Conservation (phyloP, 441 rosid species). For the Syzygium syzygioides region DNA sequence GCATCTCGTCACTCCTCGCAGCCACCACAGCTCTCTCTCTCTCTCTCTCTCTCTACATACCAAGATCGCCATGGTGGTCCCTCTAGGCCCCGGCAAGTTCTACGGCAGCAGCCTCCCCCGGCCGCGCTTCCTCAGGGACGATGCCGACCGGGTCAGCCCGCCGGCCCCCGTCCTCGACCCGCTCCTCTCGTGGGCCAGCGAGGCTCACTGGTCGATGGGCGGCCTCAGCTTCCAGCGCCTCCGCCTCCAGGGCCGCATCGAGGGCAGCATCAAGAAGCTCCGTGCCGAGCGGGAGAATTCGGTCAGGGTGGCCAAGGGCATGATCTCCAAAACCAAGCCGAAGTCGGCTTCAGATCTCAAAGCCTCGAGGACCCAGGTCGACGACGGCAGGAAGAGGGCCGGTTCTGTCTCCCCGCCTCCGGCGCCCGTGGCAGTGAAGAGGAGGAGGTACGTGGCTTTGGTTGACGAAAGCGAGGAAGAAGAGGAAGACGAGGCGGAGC, state of each 20-base stretch:
- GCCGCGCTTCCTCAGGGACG: conserved; percentile 59
- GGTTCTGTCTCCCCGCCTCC: conserved; percentile 49
- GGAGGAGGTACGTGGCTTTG: conserved; percentile 40
- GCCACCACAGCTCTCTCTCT: background rate
- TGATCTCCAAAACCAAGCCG: background rate
- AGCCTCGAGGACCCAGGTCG: background rate
- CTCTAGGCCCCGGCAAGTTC: conserved; percentile 65
- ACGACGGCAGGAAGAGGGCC: conserved; percentile 15
- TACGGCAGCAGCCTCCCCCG: conserved; percentile 92
- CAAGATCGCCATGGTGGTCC: conserved; percentile 37
- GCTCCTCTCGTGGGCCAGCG: conserved; percentile 78
- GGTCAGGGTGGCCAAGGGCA: background rate
- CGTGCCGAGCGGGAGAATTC: conserved; percentile 40
- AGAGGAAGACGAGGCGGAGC: conserved; percentile 18
- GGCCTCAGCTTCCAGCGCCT: conserved; percentile 79
- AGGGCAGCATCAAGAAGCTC: conserved; percentile 58
- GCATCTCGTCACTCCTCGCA: background rate
- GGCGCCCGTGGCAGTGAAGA: conserved; percentile 47
- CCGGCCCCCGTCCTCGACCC: conserved; percentile 65
- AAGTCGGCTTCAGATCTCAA: background rate
- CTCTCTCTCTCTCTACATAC: background rate
- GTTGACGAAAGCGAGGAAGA: conserved; percentile 31
- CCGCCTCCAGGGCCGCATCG: conserved; percentile 85
- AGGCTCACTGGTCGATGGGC: conserved; percentile 99
- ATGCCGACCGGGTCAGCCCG: conserved; percentile 54